Evolutionary conservation across 2,329 filamentous ascomycete species (phyloP).

Genomic region (Raffaelea albimanens): DNA sequence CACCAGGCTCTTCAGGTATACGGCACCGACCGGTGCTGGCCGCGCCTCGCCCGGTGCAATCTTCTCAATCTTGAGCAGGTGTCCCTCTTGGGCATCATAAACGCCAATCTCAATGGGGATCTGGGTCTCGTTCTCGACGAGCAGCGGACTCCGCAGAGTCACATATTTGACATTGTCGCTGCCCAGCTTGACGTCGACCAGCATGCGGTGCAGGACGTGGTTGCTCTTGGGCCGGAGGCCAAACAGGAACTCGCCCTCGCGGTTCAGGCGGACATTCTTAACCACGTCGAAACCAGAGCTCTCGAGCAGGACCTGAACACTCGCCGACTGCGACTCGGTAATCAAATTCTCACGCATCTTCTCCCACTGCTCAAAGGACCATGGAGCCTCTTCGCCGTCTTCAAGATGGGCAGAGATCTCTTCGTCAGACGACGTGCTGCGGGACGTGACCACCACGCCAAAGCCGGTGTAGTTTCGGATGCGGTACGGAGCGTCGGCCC

Average conservation of each 20-base stretch:
- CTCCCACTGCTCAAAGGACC: constrained; percentile 95
- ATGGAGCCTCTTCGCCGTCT: constrained; percentile 86
- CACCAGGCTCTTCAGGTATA: constrained; percentile 79
- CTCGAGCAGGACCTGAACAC: constrained; percentile 76
- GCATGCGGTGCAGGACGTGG: constrained; percentile 73
- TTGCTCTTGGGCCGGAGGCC: constrained; percentile 81
- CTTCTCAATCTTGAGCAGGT: constrained; percentile 95
- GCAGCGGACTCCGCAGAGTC: constrained; percentile 80
- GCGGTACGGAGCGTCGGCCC: constrained; percentile 83
- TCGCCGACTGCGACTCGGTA: constrained; percentile 65
- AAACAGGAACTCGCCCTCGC: constrained; percentile 91
- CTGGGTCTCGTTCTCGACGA: constrained; percentile 94
- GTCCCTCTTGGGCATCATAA: constrained; percentile 76
- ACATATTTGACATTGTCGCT: constrained; percentile 96
- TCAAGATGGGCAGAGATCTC: constrained; percentile 66
- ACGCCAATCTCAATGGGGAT: constrained; percentile 92
- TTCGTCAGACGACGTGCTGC: constrained; percentile 56
- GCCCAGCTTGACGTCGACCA: constrained; percentile 88
- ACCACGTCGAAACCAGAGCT: constrained; percentile 90
- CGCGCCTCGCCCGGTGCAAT: constrained; percentile 84
- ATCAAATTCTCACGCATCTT: constrained; percentile 91
- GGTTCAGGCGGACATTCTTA: constrained; percentile 77
- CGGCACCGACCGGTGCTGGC: constrained; percentile 85
- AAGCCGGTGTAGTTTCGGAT: constrained; percentile 96
- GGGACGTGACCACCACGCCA: constrained; percentile 73